Evolutionary conservation across 306 rosid species (phyloP).

Genomic region (Rosa persica): DNA sequence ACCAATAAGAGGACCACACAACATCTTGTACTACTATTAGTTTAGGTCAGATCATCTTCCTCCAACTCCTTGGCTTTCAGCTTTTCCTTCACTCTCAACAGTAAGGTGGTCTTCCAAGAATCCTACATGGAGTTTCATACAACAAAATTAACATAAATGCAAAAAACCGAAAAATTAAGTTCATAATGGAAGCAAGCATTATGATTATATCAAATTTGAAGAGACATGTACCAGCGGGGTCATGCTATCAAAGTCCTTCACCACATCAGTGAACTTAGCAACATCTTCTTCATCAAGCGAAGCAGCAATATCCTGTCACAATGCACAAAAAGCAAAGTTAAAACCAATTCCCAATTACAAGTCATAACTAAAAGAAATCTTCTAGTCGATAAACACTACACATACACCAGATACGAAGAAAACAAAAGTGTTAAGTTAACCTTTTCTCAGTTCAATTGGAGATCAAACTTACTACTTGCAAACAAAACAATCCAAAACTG

Average conservation of each 20-base stretch:
- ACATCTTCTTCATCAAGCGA: constrained; percentile 85
- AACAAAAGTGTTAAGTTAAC: background rate
- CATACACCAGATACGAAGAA: background rate
- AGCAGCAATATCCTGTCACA: constrained; percentile 73
- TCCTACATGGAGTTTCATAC: constrained; percentile 51
- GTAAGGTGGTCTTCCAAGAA: constrained; percentile 92
- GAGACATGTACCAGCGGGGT: constrained; percentile 71
- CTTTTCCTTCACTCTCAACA: constrained; percentile 95
- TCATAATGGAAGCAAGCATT: background rate
- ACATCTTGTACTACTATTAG: constrained; percentile 7
- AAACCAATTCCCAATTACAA: background rate
- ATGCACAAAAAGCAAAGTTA: constrained; percentile 2
- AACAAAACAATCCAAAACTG: background rate
- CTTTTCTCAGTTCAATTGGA: background rate
- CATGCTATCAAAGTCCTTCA: constrained; percentile 95
- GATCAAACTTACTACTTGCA: constrained; percentile 1
- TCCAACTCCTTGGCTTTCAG: constrained; percentile 94
- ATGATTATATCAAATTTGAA: background rate
- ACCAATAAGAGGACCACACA: constrained; percentile 30
- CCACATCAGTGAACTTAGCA: constrained; percentile 75
- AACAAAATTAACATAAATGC: background rate
- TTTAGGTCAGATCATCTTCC: constrained; percentile 93
- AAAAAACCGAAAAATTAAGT: background rate
- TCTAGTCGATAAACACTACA: background rate
- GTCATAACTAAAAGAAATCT: background rate